Percentiles rank a stretch among this genome's conserved stretches.
These are phyloP conservation scores for Parsonsia alboflavescens DNA, from an alignment of 257 asterid species.

Conservation along the genomic window DNA sequence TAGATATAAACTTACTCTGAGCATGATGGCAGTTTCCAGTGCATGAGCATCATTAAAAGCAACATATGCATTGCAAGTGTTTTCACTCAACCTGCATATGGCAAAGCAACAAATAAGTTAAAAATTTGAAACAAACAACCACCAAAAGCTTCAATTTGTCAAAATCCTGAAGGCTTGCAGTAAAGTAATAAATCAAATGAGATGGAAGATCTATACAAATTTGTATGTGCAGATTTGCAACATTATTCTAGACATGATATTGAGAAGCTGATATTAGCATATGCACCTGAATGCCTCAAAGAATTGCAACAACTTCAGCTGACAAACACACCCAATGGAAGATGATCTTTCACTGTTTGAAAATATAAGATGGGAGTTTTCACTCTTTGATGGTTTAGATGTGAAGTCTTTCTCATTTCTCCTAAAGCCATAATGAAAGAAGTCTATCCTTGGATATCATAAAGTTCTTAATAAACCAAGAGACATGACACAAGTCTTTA, in stretches of 20 bases:
- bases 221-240: neutral
- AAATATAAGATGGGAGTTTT: neutral
- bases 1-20: slow-evolving; percentile 55
- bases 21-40: slow-evolving; percentile 49
- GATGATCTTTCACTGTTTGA: neutral
- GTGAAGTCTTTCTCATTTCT: neutral
- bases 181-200: neutral
- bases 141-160: neutral
- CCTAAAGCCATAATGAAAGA: neutral
- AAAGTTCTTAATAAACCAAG: neutral
- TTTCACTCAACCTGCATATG: slow-evolving; percentile 38
- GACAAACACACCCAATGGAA: neutral
- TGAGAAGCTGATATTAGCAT: neutral
- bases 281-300: slow-evolving; percentile 1
- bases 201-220: neutral
- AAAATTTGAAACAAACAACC: neutral
- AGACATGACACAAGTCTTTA: slow-evolving; percentile 1
- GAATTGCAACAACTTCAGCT: neutral
- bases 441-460: slow-evolving; percentile 3
- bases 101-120: neutral
- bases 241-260: neutral
- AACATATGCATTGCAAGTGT: slow-evolving; percentile 38
- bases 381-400: neutral
- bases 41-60: slow-evolving; percentile 52
- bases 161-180: neutral